A percentile compares a stretch with the other conserved stretches of the same genome.
Evolutionary conservation across 1,284 basidiomycete genomes (phyloP).

Genomic region (Cystobasidium pallidum): DNA sequence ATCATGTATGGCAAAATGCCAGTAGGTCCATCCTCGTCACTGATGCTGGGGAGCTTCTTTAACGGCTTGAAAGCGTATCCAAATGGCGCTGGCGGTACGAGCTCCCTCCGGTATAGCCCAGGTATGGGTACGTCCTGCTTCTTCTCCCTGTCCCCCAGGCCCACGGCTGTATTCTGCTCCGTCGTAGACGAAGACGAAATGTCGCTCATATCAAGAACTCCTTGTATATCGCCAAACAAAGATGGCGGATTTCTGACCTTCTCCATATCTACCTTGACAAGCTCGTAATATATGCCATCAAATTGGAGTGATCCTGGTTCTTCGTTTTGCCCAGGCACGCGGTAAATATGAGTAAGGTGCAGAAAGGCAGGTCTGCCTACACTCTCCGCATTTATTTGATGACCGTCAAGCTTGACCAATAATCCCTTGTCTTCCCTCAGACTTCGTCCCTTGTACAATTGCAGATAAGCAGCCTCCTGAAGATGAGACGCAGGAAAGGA

Average conservation of each 20-base stretch:
- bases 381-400: background rate
- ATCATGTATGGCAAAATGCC: slow-evolving; percentile 13
- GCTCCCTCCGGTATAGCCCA: background rate
- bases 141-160: background rate
- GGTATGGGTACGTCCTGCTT: background rate
- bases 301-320: background rate
- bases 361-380: slow-evolving; percentile 28
- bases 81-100: slow-evolving; percentile 3
- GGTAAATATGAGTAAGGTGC: slow-evolving; percentile 20
- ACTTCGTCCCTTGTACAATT: slow-evolving; percentile 1
- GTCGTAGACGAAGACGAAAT: slow-evolving; percentile 1
- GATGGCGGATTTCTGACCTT: slow-evolving; percentile 17
- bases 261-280: slow-evolving; percentile 6
- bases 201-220: slow-evolving; percentile 8
- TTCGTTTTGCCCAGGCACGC: slow-evolving; percentile 1
- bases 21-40: background rate
- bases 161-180: slow-evolving; percentile 1
- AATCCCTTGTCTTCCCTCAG: background rate
- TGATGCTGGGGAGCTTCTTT: background rate
- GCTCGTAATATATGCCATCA: slow-evolving; percentile 20
- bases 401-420: slow-evolving; percentile 21
- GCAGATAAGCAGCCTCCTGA: background rate
- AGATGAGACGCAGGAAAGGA: background rate
- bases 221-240: background rate
- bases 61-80: slow-evolving; percentile 15